Conservation (phyloP, 192 early-diverging fungal genomes). For the Entomortierella beljakovae region DNA sequence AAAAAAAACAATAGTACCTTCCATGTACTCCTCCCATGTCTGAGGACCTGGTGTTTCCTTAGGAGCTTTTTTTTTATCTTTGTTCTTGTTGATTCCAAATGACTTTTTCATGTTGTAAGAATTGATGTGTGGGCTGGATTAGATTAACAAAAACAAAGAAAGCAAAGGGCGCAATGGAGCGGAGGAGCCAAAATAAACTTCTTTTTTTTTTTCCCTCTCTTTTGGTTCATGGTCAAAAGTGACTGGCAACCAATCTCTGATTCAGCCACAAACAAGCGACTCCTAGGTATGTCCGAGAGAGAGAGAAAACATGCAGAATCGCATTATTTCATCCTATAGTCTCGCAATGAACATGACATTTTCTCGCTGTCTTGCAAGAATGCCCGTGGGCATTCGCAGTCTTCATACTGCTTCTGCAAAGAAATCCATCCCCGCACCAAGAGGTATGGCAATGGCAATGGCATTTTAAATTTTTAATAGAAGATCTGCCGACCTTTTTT, state of each 20-base stretch:
- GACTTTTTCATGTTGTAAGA: slow-evolving; percentile 45
- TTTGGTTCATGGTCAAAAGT: neutral
- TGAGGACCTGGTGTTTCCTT: slow-evolving; percentile 57
- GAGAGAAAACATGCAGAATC: neutral
- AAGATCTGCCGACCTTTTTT: no score
- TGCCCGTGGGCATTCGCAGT: slow-evolving; percentile 16
- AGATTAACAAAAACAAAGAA: neutral
- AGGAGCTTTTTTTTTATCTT: slow-evolving; percentile 49
- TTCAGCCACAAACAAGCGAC: neutral
- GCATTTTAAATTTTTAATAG: no score
- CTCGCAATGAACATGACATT: slow-evolving; percentile 27
- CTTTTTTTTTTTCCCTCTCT: neutral
- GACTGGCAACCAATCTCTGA: neutral
- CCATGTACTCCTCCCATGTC: slow-evolving; percentile 69
- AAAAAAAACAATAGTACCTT: slow-evolving; percentile 59
- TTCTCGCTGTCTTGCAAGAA: slow-evolving; percentile 33
- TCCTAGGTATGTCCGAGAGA: no score
- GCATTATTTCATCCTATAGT: neutral
- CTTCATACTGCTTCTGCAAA: slow-evolving; percentile 33
- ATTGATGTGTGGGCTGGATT: neutral
- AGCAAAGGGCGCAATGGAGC: no score
- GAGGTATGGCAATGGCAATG: slow-evolving; percentile 37
- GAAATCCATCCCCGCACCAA: slow-evolving; percentile 39
- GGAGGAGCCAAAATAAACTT: no score
- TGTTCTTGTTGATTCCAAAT: slow-evolving; percentile 22